Base-by-base conservation (phyloP, 371 early-diverging fungal genomes). In the Apophysomyces ossiformis region DNA sequence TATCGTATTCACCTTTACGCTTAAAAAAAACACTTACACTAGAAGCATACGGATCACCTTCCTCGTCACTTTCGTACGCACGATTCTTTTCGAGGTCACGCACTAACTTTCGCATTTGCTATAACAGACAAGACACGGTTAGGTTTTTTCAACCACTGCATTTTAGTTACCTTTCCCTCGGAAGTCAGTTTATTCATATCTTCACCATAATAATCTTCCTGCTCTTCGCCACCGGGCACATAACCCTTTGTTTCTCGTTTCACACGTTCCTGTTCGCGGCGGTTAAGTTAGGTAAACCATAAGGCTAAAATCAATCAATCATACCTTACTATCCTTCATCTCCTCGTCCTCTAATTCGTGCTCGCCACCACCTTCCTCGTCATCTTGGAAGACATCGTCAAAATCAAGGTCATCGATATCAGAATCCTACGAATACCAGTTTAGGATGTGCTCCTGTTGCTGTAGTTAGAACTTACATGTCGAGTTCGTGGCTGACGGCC, bases 331-430 rank as follows among this genome's bases (percentile, higher is more conserved):
- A 38, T 79, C 85, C 59, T 86, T 86, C 37, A 81, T 79, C 37
- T 90, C 89, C 56, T 89, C 89, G 64, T 84, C 89, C 66, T 87
- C 88, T 3, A 81, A 73, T 69, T 87, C 87, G 58, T 85, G 85
- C 13, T 92, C 92, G 36, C 81, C 87, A 38, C 85, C 85, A 41
- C 84, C 86, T 69, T 93, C 93, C 71, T 97, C 97, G 70, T 97
- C 97, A 56, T 81, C 82, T 68, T 84, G 78, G 67, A 79, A 84
- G 5, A 76, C 84, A 61, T 79, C 82, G 57, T 81, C 84, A 64
- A 79, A 84, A 50, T 81, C 84, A 18, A 81, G 64, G 58, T 79
- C 84, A 61, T 81, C 84, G n/a, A 82, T 83, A 66, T 91, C 84
- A 5, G 78, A 78, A 43, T 71, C 72, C 65, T 75, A 43, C 15